These are phyloP conservation scores for Corinectria fuckeliana DNA, from an alignment of 2,329 filamentous ascomycete species.

Conservation along the genomic window DNA sequence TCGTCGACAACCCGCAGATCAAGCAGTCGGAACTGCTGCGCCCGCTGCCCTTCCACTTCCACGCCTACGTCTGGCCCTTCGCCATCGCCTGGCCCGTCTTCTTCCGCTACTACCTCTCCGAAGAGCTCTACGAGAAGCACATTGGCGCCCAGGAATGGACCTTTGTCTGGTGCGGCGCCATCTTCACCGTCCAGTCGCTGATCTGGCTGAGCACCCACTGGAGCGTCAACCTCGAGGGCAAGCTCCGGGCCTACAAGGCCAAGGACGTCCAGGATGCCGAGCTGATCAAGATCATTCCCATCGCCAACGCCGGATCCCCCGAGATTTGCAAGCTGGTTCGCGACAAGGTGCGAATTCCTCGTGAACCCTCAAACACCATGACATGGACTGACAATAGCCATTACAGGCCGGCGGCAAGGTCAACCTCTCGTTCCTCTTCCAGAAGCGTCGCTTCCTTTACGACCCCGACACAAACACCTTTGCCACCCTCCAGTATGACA, in stretches of 20 bases:
- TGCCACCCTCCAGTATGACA: conserved; percentile 78
- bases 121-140: conserved; percentile 86
- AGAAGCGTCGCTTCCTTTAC: conserved; percentile 96
- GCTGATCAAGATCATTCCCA: conserved; percentile 91
- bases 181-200: conserved; percentile 86
- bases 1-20: conserved; percentile 93
- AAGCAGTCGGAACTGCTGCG: conserved; percentile 86
- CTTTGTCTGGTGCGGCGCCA: conserved; percentile 89
- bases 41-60: conserved; percentile 79
- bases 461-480: conserved; percentile 75
- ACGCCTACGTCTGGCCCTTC: conserved; percentile 94
- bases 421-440: conserved; percentile 90
- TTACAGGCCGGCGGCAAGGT: conserved; percentile 71
- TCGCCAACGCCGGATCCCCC: conserved; percentile 85
- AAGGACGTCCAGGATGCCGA: conserved; percentile 74
- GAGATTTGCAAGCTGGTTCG: conserved; percentile 85
- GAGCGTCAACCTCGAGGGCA: conserved; percentile 85
- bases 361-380: conserved; percentile 6
- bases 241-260: conserved; percentile 80
- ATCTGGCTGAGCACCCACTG: conserved; percentile 97
- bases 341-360: conserved; percentile 63
- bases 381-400: conserved; percentile 21
- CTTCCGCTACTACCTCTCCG: conserved; percentile 82
- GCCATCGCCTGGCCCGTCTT: conserved; percentile 91
- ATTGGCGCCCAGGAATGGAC: conserved; percentile 98